Evolutionary conservation across 2,329 filamentous ascomycete genomes (phyloP).

Genomic region (Trichoderma semiorbis): DNA sequence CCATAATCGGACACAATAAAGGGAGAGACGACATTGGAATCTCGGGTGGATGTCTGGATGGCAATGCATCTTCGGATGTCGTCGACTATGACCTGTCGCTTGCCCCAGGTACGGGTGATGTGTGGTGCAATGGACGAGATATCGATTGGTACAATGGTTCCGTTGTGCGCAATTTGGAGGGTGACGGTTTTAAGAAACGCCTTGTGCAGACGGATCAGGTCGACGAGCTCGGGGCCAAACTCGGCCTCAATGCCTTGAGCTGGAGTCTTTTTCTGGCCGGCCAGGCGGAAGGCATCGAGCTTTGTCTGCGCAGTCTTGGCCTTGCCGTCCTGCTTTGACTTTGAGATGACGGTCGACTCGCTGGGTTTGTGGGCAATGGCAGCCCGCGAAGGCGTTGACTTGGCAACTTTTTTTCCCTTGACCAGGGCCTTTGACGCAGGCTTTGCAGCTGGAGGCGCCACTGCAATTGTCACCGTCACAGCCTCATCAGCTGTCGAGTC

Average conservation of each 20-base stretch:
- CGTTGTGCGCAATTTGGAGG: conserved; percentile 68
- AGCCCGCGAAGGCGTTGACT: conserved; percentile 28
- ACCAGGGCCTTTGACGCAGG: conserved; percentile 12
- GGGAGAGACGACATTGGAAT: conserved; percentile 31
- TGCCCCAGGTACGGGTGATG: conserved; percentile 68
- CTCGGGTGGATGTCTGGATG: conserved; percentile 45
- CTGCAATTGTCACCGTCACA: not conserved
- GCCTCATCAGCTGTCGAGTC: conserved; percentile 20
- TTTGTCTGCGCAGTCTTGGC: conserved; percentile 32
- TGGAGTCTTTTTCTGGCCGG: conserved; percentile 34
- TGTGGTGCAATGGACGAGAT: conserved; percentile 58
- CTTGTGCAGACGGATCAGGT: conserved; percentile 61
- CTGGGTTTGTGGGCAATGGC: conserved; percentile 31
- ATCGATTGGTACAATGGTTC: conserved; percentile 59
- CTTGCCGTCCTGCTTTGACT: conserved; percentile 29
- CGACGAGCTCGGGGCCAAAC: conserved; percentile 52
- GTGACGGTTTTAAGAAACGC: conserved; percentile 66
- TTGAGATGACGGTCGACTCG: conserved; percentile 31
- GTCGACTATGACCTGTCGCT: conserved; percentile 60
- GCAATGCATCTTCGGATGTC: conserved; percentile 67
- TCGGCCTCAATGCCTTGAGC: conserved; percentile 15
- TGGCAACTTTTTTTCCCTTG: conserved; percentile 34
- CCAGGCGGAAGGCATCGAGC: conserved; percentile 36
- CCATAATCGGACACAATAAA: conserved; percentile 52
- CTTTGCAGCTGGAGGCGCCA: not conserved